Evolutionary conservation across 441 rosid species (phyloP), one percentile per base, ranked within the genome.

Genomic region (Brassica hybrid): DNA sequence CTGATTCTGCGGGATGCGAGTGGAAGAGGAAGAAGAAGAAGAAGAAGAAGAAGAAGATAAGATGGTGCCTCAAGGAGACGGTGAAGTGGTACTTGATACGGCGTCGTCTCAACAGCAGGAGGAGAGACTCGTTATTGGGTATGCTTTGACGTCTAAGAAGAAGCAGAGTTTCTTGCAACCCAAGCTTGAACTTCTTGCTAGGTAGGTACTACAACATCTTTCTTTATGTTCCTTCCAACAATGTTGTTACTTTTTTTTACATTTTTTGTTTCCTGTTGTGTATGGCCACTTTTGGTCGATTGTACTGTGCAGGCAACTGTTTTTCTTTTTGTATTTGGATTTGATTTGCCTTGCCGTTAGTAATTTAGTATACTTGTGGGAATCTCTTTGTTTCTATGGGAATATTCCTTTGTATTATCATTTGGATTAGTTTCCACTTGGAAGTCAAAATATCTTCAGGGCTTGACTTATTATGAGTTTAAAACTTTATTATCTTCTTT

Each of bases 41-140:
- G 75, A 71, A 43, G 48, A 41, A 14, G 75, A 61, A 25, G 76
- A 45, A 12, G 76, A 73, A 12, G 76, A 73, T 17, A 27, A 32
- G 4, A 73, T 73, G 76, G 70, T 52, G 19, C 38, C 70, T 11
- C 59, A 11, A 1, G 67, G 75, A 41, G 76, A 64, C 16, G 63
- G 43, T 11, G 68, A 72, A 58, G 76, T 52, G 23, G 77, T 19
- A 0, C 34, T 4, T 65, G 80, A 77, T 7, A 64, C 73, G 79
- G 6, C 78, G 57, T 27, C 79, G 82, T 66, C 63, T 69, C n/a
- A 54, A 12, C 72, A 78, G 4, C 81, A 18, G 14, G 71, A 27
- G 4, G 75, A 73, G 77, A 72, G 2, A 0, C 66, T 62, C 12
- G 66, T 62, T 1, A 25, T 60, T 25, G 64, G 64, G 36, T 60